These are phyloP conservation scores for Eucalyptus decipiens DNA, from an alignment of 345 rosid species.

Conservation along the genomic window DNA sequence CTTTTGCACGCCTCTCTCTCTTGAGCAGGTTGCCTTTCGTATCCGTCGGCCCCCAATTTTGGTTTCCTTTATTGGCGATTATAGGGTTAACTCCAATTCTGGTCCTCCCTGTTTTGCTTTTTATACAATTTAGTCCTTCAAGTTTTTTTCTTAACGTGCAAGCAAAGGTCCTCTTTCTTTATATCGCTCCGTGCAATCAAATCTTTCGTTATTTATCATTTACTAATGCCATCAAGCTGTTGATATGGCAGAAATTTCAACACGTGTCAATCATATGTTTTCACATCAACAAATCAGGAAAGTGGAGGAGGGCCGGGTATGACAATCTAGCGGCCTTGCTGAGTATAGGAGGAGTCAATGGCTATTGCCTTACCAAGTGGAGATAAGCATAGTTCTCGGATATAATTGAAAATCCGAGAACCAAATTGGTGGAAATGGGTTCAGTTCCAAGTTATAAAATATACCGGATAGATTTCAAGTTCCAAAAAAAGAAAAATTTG, in stretches of 20 bases:
- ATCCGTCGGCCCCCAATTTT: not conserved
- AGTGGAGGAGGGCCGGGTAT: not conserved
- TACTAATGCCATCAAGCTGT: not conserved
- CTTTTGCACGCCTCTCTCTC: not conserved
- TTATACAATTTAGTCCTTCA: not conserved
- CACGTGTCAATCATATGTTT: not conserved
- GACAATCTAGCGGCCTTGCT: too few species aligned
- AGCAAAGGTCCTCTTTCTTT: not conserved
- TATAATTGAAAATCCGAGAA: too few species aligned
- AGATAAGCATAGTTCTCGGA: too few species aligned
- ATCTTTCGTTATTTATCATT: not conserved
- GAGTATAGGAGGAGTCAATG: too few species aligned
- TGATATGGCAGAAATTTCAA: not conserved
- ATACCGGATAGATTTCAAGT: accelerated
- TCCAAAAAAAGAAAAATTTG: too few species aligned
- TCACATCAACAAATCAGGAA: not conserved
- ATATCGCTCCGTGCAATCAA: not conserved
- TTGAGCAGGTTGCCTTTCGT: not conserved
- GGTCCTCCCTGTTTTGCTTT: not conserved
- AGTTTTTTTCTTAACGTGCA: not conserved
- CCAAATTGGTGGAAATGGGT: too few species aligned
- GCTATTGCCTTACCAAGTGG: too few species aligned
- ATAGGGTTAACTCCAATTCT: not conserved
- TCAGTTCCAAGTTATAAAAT: accelerated
- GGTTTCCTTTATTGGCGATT: not conserved